Conservation (phyloP, 2,329 filamentous ascomycete species). For the Aspergillus texensis region DNA sequence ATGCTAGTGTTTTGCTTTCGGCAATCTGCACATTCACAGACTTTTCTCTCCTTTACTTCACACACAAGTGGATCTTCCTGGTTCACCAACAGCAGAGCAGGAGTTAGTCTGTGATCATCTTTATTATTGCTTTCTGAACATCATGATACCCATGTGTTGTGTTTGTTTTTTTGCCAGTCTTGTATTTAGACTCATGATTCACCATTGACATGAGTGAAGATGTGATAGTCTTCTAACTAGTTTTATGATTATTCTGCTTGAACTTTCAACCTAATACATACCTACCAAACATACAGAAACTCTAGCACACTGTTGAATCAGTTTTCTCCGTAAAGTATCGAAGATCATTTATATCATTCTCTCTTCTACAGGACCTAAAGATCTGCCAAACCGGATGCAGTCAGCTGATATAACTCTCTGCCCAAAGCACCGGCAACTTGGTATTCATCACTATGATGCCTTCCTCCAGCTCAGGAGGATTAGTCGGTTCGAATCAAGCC, state of each 20-base stretch:
- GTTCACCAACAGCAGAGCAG: background rate
- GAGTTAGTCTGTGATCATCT: background rate
- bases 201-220: conserved; percentile 2
- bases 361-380: too few relatives aligned
- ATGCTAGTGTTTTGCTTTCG: background rate
- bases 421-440: too few relatives aligned
- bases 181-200: conserved; percentile 7
- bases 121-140: conserved; percentile 3
- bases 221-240: background rate
- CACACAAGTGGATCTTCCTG: background rate
- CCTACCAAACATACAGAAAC: too few relatives aligned
- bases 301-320: too few relatives aligned
- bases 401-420: too few relatives aligned
- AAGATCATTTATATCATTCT: too few relatives aligned
- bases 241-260: background rate
- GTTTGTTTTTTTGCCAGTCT: conserved; percentile 15
- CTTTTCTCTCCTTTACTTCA: background rate
- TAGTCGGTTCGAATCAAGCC: too few relatives aligned
- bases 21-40: background rate
- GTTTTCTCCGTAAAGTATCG: too few relatives aligned
- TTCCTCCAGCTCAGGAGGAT: too few relatives aligned
- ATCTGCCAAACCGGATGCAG: too few relatives aligned
- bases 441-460: too few relatives aligned
- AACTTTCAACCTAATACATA: background rate
- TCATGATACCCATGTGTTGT: conserved; percentile 32